Percentiles rank a stretch among this genome's conserved stretches.
Conservation (phyloP, 345 rosid species). For the Crucihimalaya himalaica region DNA sequence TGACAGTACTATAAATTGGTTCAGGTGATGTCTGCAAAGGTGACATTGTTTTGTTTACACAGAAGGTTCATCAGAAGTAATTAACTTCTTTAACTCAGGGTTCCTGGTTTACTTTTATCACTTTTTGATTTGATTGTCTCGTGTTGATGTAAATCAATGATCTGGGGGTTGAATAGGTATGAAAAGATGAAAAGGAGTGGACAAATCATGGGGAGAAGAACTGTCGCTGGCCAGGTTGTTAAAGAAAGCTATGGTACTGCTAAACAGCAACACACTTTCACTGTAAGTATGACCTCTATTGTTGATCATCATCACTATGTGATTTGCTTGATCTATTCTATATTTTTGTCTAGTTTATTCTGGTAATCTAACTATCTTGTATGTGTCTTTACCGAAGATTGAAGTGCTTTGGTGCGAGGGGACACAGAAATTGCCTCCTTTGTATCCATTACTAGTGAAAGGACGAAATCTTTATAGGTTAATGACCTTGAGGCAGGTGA, state of each 20-base stretch:
- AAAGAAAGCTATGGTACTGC: slow-evolving; percentile 76
- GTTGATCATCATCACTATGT: not conserved
- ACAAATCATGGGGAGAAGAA: slow-evolving; percentile 53
- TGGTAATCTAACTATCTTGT: slow-evolving; percentile 15
- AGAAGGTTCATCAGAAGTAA: slow-evolving; percentile 63
- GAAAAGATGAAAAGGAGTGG: slow-evolving; percentile 49
- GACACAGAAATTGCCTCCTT: slow-evolving; percentile 50
- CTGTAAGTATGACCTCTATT: slow-evolving; percentile 43
- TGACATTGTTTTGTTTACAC: slow-evolving; percentile 60
- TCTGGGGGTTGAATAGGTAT: slow-evolving; percentile 44
- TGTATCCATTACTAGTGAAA: slow-evolving; percentile 65
- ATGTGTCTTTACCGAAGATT: slow-evolving; percentile 46
- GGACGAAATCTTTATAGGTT: slow-evolving; percentile 66
- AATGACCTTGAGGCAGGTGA: slow-evolving; percentile 61
- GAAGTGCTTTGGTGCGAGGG: slow-evolving; percentile 74
- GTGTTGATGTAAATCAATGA: slow-evolving; percentile 6
- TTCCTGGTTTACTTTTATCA: not conserved
- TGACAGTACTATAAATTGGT: slow-evolving; percentile 2
- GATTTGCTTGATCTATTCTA: not conserved
- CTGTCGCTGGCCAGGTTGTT: slow-evolving; percentile 62
- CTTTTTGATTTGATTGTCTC: not conserved
- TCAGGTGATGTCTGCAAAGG: slow-evolving; percentile 74
- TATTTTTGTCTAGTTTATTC: slow-evolving; percentile 18
- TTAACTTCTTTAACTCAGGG: not conserved
- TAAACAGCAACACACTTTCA: slow-evolving; percentile 76